Percentiles rank a stretch among this genome's conserved stretches.
These are phyloP conservation scores for Phragmites australis DNA, from an alignment of 176 grass and related monocot species.

Conservation along the genomic window DNA sequence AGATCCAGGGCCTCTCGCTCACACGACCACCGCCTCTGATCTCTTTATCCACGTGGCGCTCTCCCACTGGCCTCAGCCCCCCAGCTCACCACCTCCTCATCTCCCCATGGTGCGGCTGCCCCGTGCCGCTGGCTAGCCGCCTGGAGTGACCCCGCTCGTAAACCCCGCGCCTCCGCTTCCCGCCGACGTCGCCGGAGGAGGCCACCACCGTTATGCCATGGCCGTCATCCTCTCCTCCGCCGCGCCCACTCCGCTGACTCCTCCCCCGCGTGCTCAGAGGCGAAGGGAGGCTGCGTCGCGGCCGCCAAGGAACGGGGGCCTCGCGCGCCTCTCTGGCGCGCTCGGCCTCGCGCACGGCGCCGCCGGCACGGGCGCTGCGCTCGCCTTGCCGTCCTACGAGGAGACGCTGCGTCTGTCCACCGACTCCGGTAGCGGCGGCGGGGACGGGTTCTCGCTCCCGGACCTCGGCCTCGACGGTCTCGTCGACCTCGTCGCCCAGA, in stretches of 20 bases:
- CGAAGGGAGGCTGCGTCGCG: not conserved
- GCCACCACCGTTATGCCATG: conserved; percentile 51
- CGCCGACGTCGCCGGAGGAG: conserved; percentile 20
- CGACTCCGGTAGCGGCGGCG: not conserved
- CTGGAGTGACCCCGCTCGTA: not conserved
- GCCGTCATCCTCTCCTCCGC: conserved; percentile 49
- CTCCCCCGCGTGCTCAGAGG: not conserved
- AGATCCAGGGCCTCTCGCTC: conserved; percentile 15
- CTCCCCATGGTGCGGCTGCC: not conserved
- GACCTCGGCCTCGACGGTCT: conserved; percentile 32
- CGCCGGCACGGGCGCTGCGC: conserved; percentile 5
- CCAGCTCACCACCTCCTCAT: conserved; percentile 48
- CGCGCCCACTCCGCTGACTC: not conserved
- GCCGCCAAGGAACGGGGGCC: not conserved
- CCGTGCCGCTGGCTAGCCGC: not conserved
- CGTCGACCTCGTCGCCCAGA: conserved; percentile 54
- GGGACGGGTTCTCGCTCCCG: conserved; percentile 16
- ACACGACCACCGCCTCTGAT: conserved; percentile 41
- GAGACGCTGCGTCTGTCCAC: conserved; percentile 52
- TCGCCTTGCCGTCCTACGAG: conserved; percentile 76
- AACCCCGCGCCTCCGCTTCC: conserved; percentile 1
- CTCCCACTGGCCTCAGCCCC: not conserved
- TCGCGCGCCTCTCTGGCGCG: conserved; percentile 49
- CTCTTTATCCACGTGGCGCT: conserved; percentile 39
- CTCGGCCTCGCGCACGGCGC: conserved; percentile 26